Evolutionary conservation across 2,329 filamentous ascomycete genomes (phyloP).

Genomic region (Cercospora sp.): DNA sequence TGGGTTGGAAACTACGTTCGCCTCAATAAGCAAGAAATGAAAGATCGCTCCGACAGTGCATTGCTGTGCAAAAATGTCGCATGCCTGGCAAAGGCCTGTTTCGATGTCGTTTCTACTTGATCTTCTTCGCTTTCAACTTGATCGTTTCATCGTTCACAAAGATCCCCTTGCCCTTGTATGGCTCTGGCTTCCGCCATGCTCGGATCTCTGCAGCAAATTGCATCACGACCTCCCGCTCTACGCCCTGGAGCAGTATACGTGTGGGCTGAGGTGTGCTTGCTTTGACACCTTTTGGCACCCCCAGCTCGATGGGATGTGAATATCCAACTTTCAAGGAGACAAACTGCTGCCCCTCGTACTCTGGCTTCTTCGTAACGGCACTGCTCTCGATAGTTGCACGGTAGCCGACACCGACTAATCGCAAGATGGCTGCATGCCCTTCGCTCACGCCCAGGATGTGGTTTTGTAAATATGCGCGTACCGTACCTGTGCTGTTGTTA

Average conservation of each 20-base stretch:
- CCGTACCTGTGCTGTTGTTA: slow-evolving; percentile 65
- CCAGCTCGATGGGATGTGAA: slow-evolving; percentile 90
- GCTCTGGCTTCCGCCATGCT: slow-evolving; percentile 86
- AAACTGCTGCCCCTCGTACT: slow-evolving; percentile 81
- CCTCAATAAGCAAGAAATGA: not conserved
- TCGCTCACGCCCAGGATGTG: slow-evolving; percentile 93
- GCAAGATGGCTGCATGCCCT: slow-evolving; percentile 89
- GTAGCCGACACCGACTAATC: slow-evolving; percentile 94
- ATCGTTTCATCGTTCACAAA: slow-evolving; percentile 98
- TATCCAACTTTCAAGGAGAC: slow-evolving; percentile 94
- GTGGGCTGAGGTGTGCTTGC: slow-evolving; percentile 90
- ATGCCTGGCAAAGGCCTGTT: not conserved
- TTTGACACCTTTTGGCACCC: slow-evolving; percentile 76
- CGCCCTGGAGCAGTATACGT: slow-evolving; percentile 83
- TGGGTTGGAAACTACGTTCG: not conserved
- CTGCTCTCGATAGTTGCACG: slow-evolving; percentile 80
- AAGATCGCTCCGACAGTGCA: not conserved
- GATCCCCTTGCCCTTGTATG: slow-evolving; percentile 99
- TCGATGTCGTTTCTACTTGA: slow-evolving; percentile 43
- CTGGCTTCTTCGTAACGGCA: slow-evolving; percentile 63
- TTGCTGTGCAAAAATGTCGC: not conserved
- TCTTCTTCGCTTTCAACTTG: slow-evolving; percentile 89
- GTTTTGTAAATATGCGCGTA: slow-evolving; percentile 84
- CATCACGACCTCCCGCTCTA: slow-evolving; percentile 82
- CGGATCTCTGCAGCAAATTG: slow-evolving; percentile 87